Evolutionary conservation across 371 early-diverging fungal species (phyloP).

Genomic region (Rhizomucor miehei): DNA sequence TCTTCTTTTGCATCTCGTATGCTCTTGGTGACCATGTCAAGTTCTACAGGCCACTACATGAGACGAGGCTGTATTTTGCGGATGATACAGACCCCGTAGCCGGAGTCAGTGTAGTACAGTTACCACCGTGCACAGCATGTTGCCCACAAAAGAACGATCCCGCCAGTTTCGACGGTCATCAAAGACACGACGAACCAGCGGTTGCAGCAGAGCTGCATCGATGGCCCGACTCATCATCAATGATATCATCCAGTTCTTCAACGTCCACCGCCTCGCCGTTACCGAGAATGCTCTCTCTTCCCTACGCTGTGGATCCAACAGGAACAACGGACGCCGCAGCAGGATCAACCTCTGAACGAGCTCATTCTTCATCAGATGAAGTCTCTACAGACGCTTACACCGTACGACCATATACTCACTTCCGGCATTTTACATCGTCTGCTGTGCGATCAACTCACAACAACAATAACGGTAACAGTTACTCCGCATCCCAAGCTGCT

Average conservation of each 20-base stretch:
- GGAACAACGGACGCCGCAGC: neutral
- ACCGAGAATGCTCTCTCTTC: neutral
- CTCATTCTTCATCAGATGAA: neutral
- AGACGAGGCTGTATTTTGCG: slow-evolving; percentile 29
- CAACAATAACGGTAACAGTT: slow-evolving; percentile 1
- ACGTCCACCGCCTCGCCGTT: neutral
- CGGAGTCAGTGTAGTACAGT: slow-evolving; percentile 14
- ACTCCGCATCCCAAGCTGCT: neutral
- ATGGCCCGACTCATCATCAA: neutral
- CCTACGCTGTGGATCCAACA: neutral
- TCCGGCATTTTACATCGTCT: neutral
- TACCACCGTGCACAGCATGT: neutral
- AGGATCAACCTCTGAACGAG: neutral
- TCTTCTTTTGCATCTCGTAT: slow-evolving; percentile 45
- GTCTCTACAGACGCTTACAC: slow-evolving; percentile 5
- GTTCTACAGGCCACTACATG: slow-evolving; percentile 33
- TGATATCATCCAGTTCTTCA: slow-evolving; percentile 1
- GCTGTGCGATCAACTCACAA: slow-evolving; percentile 2
- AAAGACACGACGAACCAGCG: neutral
- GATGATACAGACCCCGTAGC: slow-evolving; percentile 11
- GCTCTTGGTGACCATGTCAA: slow-evolving; percentile 40
- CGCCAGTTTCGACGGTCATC: too few relatives aligned
- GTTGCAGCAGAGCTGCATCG: neutral
- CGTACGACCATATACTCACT: slow-evolving; percentile 9
- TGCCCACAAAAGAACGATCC: neutral